These are phyloP conservation scores for Ochetophila trinervis DNA, from an alignment of 306 rosid species.

Conservation along the genomic window DNA sequence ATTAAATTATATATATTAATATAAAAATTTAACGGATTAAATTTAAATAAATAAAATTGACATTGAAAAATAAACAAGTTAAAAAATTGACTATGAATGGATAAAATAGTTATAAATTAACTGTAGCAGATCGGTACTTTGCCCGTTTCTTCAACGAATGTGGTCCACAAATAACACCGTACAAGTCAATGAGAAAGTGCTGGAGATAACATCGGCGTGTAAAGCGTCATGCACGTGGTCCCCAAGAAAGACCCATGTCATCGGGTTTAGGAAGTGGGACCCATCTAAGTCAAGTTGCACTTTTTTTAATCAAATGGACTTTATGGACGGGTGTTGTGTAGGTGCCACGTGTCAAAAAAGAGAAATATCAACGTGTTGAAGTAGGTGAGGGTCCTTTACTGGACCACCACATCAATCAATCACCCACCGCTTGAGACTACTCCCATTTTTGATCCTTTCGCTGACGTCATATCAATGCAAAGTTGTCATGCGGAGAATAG, in stretches of 20 bases:
- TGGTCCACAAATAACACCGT: background rate
- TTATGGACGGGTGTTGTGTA: constrained; percentile 4
- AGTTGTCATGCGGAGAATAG: no score
- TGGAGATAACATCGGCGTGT: constrained; percentile 1
- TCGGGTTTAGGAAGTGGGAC: constrained; percentile 16
- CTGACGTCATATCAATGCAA: no score
- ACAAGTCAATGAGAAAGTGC: constrained; percentile 1
- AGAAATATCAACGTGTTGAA: background rate
- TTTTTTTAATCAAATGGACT: background rate
- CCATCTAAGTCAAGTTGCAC: constrained; percentile 32
- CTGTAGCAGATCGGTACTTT: no score
- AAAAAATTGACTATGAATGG: no score
- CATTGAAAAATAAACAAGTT: no score
- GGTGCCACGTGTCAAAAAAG: constrained; percentile 17
- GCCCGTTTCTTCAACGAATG: no score
- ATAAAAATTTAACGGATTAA: no score
- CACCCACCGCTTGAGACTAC: constrained; percentile 23
- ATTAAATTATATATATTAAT: no score
- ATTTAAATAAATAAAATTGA: no score
- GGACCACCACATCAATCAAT: constrained; percentile 14
- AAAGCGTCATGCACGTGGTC: constrained; percentile 33
- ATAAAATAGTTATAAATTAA: no score
- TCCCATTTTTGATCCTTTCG: background rate
- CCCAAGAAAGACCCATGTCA: background rate
- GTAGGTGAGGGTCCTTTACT: constrained; percentile 16